Percentiles rank a stretch among this genome's conserved stretches.
Evolutionary conservation across 2,329 filamentous ascomycete genomes (phyloP).

Genomic region (Diaporthe velutina): DNA sequence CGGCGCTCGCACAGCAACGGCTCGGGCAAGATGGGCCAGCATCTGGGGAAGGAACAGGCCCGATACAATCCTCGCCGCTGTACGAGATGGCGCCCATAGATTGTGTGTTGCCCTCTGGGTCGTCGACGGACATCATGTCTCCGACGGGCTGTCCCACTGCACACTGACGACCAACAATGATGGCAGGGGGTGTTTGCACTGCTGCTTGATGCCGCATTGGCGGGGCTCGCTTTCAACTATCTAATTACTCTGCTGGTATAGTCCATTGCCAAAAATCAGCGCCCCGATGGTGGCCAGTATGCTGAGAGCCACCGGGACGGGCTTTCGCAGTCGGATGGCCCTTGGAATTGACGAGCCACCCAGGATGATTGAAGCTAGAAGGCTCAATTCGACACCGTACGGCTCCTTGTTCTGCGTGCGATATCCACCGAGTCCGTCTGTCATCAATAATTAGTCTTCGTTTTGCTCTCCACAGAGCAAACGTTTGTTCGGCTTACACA

Average conservation of each 20-base stretch:
- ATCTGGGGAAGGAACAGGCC: not conserved
- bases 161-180: not conserved
- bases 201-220: not conserved
- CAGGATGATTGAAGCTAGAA: slow-evolving; percentile 88
- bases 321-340: slow-evolving; percentile 86
- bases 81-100: not conserved
- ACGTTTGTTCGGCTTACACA: slow-evolving; percentile 60
- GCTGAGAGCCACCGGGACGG: slow-evolving; percentile 84
- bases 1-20: not conserved
- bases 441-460: not conserved
- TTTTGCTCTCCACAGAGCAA: not conserved
- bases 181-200: not conserved
- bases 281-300: slow-evolving; percentile 84
- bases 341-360: slow-evolving; percentile 88
- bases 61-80: not conserved
- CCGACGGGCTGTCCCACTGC: not conserved
- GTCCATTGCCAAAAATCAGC: slow-evolving; percentile 81
- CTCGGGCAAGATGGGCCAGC: not conserved
- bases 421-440: slow-evolving; percentile 83
- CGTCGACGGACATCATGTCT: not conserved
- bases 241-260: slow-evolving; percentile 28
- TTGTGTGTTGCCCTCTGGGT: not conserved
- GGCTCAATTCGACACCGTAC: slow-evolving; percentile 89
- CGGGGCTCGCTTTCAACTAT: not conserved
- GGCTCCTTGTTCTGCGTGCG: slow-evolving; percentile 80